phyloP scores from a whole-genome alignment of 192 early-diverging fungal species.

The Rhizophagus sp. region DNA sequence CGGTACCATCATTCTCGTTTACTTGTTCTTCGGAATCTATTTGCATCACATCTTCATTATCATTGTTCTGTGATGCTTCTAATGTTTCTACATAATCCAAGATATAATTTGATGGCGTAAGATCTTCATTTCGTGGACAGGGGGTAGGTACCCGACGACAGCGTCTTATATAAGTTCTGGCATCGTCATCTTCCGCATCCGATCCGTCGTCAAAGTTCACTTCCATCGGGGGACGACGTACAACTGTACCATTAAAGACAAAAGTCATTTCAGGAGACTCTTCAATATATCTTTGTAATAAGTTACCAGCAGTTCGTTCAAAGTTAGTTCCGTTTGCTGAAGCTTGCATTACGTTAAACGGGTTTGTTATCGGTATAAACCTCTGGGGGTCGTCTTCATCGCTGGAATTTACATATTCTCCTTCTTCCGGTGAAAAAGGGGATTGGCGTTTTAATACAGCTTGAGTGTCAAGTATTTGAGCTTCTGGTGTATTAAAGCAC shows the following conservation, averaged over 20 bases:
- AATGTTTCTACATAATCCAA: too few relatives aligned
- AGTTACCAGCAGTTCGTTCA: not conserved
- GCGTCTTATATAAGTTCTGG: too few relatives aligned
- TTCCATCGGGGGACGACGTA: not conserved
- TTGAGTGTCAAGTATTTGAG: not conserved
- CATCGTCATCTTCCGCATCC: too few relatives aligned
- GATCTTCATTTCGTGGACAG: too few relatives aligned
- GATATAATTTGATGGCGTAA: too few relatives aligned
- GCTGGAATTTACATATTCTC: not conserved
- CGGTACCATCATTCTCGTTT: too few relatives aligned
- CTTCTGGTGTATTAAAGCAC: not conserved
- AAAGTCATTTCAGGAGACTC: not conserved
- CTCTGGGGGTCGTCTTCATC: not conserved
- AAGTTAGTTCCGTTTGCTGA: not conserved
- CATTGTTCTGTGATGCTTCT: too few relatives aligned
- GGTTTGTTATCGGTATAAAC: not conserved
- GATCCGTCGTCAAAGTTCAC: too few relatives aligned
- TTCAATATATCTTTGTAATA: not conserved
- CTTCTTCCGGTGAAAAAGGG: not conserved
- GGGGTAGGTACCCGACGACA: too few relatives aligned
- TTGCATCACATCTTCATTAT: too few relatives aligned
- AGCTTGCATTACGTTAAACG: not conserved
- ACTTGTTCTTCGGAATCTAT: too few relatives aligned
- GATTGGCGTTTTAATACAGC: not conserved
- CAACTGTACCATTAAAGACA: not conserved